Percentiles rank a stretch among this genome's conserved stretches.
phyloP scores from a whole-genome alignment of 2,329 filamentous ascomycete genomes.

The Ascochyta lentis region DNA sequence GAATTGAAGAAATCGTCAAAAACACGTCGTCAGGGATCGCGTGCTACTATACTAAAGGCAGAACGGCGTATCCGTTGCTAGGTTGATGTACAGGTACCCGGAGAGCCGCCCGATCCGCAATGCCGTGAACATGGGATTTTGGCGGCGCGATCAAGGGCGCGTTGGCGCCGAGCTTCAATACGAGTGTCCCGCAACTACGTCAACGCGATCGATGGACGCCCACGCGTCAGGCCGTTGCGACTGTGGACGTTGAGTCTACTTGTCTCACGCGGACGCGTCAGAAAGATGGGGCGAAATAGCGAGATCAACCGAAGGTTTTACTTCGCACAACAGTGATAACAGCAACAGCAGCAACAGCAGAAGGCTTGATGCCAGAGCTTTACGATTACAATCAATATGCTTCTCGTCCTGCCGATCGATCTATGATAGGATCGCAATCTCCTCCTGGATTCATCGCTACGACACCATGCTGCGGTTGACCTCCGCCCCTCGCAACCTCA shows the following conservation, averaged over 20 bases:
- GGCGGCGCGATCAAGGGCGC: slow-evolving; percentile 3
- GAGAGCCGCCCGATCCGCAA: slow-evolving; percentile 10
- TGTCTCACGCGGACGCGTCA: background rate
- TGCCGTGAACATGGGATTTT: slow-evolving; percentile 11
- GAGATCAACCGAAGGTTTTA: too few species aligned
- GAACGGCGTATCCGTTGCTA: slow-evolving; percentile 12
- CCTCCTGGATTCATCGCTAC: background rate
- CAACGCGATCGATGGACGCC: background rate
- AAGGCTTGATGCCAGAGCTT: too few species aligned
- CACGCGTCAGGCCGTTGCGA: background rate
- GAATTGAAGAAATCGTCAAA: background rate
- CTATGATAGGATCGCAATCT: too few species aligned
- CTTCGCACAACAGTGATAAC: too few species aligned
- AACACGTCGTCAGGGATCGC: slow-evolving; percentile 1
- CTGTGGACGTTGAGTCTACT: background rate
- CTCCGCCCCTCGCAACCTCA: background rate
- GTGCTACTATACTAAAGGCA: slow-evolving; percentile 7
- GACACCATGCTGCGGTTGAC: background rate
- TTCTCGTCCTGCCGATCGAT: too few species aligned
- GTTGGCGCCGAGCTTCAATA: slow-evolving; percentile 15
- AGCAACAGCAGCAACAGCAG: too few species aligned
- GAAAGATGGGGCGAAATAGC: background rate
- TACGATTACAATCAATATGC: too few species aligned
- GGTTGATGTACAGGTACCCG: slow-evolving; percentile 14
- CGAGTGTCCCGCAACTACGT: slow-evolving; percentile 12